Conservation (phyloP, 306 rosid species). For the Arachis hypogaea region DNA sequence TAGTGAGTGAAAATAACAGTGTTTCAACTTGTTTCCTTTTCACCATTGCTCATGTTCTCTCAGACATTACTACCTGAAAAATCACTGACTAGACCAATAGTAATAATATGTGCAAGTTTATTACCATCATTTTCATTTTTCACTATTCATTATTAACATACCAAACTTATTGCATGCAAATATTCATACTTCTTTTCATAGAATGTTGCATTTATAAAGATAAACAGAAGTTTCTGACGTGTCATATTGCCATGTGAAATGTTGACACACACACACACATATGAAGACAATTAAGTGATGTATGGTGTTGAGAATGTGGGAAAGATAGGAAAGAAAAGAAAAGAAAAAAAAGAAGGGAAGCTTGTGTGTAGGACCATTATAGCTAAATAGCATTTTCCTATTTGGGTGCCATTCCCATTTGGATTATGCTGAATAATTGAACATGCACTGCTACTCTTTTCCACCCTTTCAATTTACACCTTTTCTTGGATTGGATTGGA, state of each 20-base stretch:
- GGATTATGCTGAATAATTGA: neutral
- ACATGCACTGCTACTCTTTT: neutral
- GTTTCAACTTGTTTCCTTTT: neutral
- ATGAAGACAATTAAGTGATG: no score
- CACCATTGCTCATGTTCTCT: neutral
- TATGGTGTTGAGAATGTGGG: slow-evolving; percentile 3
- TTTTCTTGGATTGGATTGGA: no score
- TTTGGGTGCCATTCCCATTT: slow-evolving; percentile 20
- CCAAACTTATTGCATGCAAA: slow-evolving; percentile 7
- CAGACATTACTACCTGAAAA: neutral
- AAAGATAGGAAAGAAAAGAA: neutral
- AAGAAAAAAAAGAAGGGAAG: neutral
- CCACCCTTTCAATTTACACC: no score
- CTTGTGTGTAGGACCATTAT: slow-evolving; percentile 24
- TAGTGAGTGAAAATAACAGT: neutral
- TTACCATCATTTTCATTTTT: no score
- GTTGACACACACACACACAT: neutral
- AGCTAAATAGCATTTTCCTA: neutral
- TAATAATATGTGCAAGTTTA: neutral
- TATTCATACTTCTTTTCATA: neutral
- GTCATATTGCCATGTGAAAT: neutral
- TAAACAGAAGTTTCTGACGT: neutral
- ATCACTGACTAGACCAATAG: neutral
- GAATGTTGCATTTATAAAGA: slow-evolving; percentile 1
- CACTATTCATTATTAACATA: neutral